A percentile compares a stretch with the other conserved stretches of the same genome.
Evolutionary conservation across 1,139 yeast genomes (phyloP).

Genomic region (Diutina ranongensis): DNA sequence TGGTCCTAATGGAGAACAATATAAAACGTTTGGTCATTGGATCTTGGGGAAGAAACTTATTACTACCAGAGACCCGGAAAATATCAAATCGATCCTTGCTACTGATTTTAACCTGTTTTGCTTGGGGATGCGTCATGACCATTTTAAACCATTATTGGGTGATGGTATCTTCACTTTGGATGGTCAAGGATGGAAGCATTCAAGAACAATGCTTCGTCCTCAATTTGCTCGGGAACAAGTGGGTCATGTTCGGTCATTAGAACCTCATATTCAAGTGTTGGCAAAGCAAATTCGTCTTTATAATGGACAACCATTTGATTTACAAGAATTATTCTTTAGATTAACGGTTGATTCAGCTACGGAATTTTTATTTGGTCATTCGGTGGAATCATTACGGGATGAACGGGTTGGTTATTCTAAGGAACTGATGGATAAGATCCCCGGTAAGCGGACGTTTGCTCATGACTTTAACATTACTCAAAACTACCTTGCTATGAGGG

Average conservation of each 20-base stretch:
- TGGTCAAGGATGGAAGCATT: conserved; percentile 4
- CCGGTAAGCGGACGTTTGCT: conserved; percentile 8
- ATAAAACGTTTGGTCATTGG: neutral
- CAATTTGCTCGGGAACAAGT: conserved; percentile 6
- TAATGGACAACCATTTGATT: neutral
- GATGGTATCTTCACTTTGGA: conserved; percentile 41
- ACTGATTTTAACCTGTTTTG: conserved; percentile 22
- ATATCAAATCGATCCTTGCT: conserved; percentile 19
- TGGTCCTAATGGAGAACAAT: neutral
- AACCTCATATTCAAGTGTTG: conserved; percentile 5
- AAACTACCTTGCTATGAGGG: conserved; percentile 8
- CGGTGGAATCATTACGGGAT: conserved; percentile 3
- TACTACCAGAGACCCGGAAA: conserved; percentile 24
- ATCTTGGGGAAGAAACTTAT: neutral
- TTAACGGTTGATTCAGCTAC: conserved; percentile 6
- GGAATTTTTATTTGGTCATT: conserved; percentile 4
- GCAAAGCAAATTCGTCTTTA: neutral
- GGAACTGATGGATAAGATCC: neutral
- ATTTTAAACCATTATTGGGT: conserved; percentile 35
- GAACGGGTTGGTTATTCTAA: neutral
- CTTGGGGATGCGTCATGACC: conserved; percentile 36
- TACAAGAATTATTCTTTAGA: conserved; percentile 6
- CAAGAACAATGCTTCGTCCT: conserved; percentile 5
- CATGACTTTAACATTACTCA: conserved; percentile 10
- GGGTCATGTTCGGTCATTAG: conserved; percentile 2